A percentile compares a stretch with the other conserved stretches of the same genome.
phyloP scores from a whole-genome alignment of 768 basidiomycete species.

The Naganishia vaughanmartiniae region DNA sequence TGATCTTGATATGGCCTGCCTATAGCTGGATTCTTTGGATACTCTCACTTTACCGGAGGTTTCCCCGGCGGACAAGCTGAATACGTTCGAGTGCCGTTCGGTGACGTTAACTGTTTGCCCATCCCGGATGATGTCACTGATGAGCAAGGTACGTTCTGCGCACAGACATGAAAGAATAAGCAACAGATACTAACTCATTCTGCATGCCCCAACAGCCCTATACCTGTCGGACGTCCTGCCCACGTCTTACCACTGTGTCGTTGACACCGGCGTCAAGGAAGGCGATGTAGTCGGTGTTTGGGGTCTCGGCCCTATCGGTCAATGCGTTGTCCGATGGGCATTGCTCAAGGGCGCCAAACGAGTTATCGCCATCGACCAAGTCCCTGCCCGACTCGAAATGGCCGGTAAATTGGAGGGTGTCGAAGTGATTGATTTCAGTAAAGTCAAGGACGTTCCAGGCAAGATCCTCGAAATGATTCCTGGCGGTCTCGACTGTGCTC shows the following conservation, averaged over 20 bases:
- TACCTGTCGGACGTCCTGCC: slow-evolving; percentile 59
- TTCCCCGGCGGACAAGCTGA: slow-evolving; percentile 75
- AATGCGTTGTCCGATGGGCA: slow-evolving; percentile 63
- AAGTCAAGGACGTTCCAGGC: slow-evolving; percentile 58
- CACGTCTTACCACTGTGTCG: slow-evolving; percentile 71
- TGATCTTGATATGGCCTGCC: slow-evolving; percentile 10
- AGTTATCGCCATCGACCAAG: slow-evolving; percentile 68
- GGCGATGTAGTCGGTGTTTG: slow-evolving; percentile 71
- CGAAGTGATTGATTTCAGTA: slow-evolving; percentile 63
- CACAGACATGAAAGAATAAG: background rate
- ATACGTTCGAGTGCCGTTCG: slow-evolving; percentile 65
- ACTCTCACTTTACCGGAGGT: slow-evolving; percentile 65
- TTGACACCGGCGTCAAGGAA: slow-evolving; percentile 69
- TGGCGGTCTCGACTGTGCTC: slow-evolving; percentile 60
- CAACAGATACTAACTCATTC: background rate
- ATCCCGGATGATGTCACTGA: slow-evolving; percentile 66
- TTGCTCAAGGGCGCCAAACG: slow-evolving; percentile 67
- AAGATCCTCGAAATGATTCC: slow-evolving; percentile 63
- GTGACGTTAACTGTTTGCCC: slow-evolving; percentile 68
- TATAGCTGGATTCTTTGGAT: slow-evolving; percentile 61
- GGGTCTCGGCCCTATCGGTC: slow-evolving; percentile 68
- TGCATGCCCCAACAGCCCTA: slow-evolving; percentile 24
- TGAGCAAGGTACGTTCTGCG: slow-evolving; percentile 51
- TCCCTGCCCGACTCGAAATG: slow-evolving; percentile 59
- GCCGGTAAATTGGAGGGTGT: slow-evolving; percentile 55